These are phyloP conservation scores for Sporothrix curviconia DNA, from an alignment of 2,329 filamentous ascomycete species.

Conservation along the genomic window DNA sequence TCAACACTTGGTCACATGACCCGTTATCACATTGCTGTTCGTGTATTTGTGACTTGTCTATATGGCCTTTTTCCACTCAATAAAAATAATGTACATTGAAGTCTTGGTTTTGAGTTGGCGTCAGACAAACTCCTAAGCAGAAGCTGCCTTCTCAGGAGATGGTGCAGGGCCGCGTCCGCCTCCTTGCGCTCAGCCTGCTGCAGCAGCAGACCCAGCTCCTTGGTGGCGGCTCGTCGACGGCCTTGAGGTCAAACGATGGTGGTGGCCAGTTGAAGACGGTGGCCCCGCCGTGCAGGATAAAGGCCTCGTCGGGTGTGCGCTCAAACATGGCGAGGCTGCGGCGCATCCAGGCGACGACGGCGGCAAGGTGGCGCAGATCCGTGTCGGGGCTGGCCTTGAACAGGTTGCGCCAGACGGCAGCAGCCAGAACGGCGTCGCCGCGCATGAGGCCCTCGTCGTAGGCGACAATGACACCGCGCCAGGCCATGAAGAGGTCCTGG, in stretches of 20 bases:
- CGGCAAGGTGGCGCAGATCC: slow-evolving; percentile 45
- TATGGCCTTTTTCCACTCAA: not conserved
- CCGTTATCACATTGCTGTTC: no score
- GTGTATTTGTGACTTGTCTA: not conserved
- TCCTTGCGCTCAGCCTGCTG: slow-evolving; percentile 15
- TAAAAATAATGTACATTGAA: not conserved
- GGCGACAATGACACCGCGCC: slow-evolving; percentile 77
- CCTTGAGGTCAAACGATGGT: slow-evolving; percentile 28
- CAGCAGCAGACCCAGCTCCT: slow-evolving; percentile 32
- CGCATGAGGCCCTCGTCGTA: slow-evolving; percentile 76
- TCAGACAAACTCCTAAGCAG: not conserved
- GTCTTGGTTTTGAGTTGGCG: no score
- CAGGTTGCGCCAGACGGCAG: slow-evolving; percentile 88
- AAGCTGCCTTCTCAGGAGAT: not conserved
- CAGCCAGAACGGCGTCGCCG: slow-evolving; percentile 69
- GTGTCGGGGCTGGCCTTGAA: slow-evolving; percentile 62
- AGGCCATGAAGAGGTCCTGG: slow-evolving; percentile 90
- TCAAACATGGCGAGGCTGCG: slow-evolving; percentile 42
- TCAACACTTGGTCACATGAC: no score
- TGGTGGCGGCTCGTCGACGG: slow-evolving; percentile 36
- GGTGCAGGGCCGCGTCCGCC: not conserved
- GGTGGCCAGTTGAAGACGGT: slow-evolving; percentile 37
- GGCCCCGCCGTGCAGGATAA: slow-evolving; percentile 29
- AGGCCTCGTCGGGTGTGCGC: slow-evolving; percentile 39
- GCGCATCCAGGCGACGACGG: slow-evolving; percentile 52